phyloP scores from a whole-genome alignment of 2,329 filamentous ascomycete genomes.

The Iodosphaeria phyllophila region DNA sequence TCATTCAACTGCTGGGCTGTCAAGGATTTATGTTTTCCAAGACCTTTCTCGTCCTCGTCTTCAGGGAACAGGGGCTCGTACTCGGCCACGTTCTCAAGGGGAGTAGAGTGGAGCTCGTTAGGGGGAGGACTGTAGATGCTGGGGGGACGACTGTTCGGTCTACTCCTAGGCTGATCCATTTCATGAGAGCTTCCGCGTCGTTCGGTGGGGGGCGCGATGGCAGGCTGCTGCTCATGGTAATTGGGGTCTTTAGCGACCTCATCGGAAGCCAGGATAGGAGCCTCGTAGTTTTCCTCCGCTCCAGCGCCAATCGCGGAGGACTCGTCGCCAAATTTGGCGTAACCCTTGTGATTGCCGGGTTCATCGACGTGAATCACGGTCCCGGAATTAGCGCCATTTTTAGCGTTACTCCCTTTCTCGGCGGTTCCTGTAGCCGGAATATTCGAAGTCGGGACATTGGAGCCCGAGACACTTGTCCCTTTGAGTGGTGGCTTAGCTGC shows the following conservation, averaged over 20 bases:
- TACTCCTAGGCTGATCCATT: slow-evolving; percentile 36
- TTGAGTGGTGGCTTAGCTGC: slow-evolving; percentile 17
- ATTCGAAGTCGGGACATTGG: slow-evolving; percentile 13
- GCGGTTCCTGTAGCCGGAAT: too few relatives aligned
- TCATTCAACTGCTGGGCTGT: slow-evolving; percentile 30
- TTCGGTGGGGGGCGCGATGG: slow-evolving; percentile 57
- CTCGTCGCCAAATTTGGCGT: slow-evolving; percentile 23
- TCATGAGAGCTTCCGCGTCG: slow-evolving; percentile 40
- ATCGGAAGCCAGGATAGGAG: slow-evolving; percentile 76
- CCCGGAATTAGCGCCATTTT: slow-evolving; percentile 25
- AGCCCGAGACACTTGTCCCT: slow-evolving; percentile 8
- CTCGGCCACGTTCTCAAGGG: slow-evolving; percentile 74
- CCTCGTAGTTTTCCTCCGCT: slow-evolving; percentile 39
- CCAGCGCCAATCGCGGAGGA: slow-evolving; percentile 33
- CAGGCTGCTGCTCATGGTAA: slow-evolving; percentile 54
- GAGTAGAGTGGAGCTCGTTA: slow-evolving; percentile 41
- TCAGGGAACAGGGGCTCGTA: slow-evolving; percentile 91
- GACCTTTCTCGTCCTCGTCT: slow-evolving; percentile 30
- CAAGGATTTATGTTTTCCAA: slow-evolving; percentile 17
- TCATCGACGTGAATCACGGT: slow-evolving; percentile 65
- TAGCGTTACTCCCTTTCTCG: too few relatives aligned
- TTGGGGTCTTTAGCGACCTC: slow-evolving; percentile 61
- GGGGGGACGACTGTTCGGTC: slow-evolving; percentile 43
- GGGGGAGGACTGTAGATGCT: slow-evolving; percentile 40
- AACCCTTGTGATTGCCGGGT: slow-evolving; percentile 25